A percentile compares a stretch with the other conserved stretches of the same genome.
Evolutionary conservation across 768 basidiomycete genomes (phyloP).

Genomic region (Boletus vermiculosoides): DNA sequence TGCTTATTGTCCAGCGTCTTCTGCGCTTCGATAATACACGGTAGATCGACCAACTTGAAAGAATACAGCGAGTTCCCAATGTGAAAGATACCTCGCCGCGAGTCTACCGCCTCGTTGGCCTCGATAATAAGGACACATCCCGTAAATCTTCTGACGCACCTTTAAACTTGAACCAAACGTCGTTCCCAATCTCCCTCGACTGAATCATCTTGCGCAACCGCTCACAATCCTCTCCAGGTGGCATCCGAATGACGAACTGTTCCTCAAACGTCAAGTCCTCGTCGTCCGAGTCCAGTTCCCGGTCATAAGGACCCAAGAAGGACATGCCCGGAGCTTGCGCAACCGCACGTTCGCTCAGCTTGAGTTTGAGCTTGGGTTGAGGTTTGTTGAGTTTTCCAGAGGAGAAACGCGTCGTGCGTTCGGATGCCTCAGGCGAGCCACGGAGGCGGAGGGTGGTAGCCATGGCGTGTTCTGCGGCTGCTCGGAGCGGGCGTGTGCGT

Average conservation of each 20-base stretch:
- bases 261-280: conserved; percentile 96
- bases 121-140: conserved; percentile 1
- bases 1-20: conserved; percentile 96
- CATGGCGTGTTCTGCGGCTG: conserved; percentile 36
- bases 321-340: conserved; percentile 82
- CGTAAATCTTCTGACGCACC: conserved; percentile 43
- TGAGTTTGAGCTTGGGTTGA: conserved; percentile 83
- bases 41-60: conserved; percentile 94
- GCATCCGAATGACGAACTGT: conserved; percentile 91
- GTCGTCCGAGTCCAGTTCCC: conserved; percentile 93
- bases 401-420: conserved; percentile 60
- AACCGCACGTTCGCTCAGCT: conserved; percentile 80
- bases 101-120: conserved; percentile 53
- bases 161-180: conserved; percentile 98
- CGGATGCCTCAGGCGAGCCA: conserved; percentile 33
- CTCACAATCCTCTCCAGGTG: conserved; percentile 79
- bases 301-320: conserved; percentile 88
- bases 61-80: conserved; percentile 77
- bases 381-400: conserved; percentile 43
- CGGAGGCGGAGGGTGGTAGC: conserved; percentile 35
- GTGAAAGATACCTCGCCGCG: conserved; percentile 87
- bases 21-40: conserved; percentile 90
- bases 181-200: conserved; percentile 72
- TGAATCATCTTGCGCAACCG: conserved; percentile 79
- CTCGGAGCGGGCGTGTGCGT: conserved; percentile 34